phyloP scores from a whole-genome alignment of 2,329 filamentous ascomycete species.

The Alternaria viburni region DNA sequence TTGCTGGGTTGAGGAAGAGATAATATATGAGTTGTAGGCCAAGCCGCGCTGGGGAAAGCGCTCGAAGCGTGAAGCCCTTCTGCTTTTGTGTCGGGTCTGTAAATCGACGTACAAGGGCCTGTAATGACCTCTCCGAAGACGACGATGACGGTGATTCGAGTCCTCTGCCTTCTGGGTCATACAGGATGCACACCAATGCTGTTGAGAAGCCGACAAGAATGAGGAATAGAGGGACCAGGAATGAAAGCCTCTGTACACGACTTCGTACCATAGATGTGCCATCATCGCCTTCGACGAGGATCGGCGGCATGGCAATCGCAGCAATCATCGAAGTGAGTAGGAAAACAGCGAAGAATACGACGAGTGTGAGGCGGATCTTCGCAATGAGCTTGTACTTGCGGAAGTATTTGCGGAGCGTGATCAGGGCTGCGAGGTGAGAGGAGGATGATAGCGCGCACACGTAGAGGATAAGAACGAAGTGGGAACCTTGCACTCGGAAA shows the following conservation, averaged over 20 bases:
- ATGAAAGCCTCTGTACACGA: constrained; percentile 26
- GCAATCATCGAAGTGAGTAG: constrained; percentile 37
- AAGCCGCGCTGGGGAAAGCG: constrained; percentile 13
- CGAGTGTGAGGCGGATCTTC: constrained; percentile 33
- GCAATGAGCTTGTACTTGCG: constrained; percentile 37
- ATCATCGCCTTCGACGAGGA: neutral
- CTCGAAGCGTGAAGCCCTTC: neutral
- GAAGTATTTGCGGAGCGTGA: constrained; percentile 42
- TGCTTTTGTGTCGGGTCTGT: constrained; percentile 10
- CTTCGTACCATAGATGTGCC: constrained; percentile 12
- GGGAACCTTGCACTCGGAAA: constrained; percentile 35
- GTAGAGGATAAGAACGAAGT: constrained; percentile 42
- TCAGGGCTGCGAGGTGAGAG: constrained; percentile 41
- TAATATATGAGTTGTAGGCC: constrained; percentile 25
- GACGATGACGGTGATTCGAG: constrained; percentile 6
- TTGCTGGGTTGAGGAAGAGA: constrained; percentile 36
- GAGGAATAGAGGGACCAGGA: constrained; percentile 33
- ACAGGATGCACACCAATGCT: constrained; percentile 35
- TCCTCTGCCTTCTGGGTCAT: constrained; percentile 19
- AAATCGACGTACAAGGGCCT: constrained; percentile 7
- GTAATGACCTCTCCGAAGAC: constrained; percentile 1
- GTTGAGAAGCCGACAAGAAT: constrained; percentile 40
- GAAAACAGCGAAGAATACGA: constrained; percentile 36
- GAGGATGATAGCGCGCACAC: constrained; percentile 40
- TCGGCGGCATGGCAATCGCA: constrained; percentile 27